These are phyloP conservation scores for Cyamopsis tetragonoloba DNA, from an alignment of 306 rosid species.

Conservation along the genomic window DNA sequence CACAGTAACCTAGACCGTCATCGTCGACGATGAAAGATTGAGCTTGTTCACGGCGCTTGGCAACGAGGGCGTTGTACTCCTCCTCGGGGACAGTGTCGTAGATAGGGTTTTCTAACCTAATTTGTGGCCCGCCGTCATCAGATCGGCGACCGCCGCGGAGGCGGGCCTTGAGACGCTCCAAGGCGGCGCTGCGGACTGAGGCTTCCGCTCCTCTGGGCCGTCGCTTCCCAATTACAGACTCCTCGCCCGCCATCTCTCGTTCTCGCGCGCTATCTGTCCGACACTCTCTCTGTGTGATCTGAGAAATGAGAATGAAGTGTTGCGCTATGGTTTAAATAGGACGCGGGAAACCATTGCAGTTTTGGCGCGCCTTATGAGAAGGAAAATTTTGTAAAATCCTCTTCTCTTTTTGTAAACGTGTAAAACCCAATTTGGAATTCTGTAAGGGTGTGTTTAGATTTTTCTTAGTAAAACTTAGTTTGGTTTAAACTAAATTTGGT, in stretches of 20 bases:
- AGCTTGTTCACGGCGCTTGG: slow-evolving; percentile 77
- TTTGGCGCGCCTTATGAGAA: no score
- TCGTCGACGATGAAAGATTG: slow-evolving; percentile 73
- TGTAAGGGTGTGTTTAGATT: no score
- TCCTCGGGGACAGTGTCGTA: slow-evolving; percentile 74
- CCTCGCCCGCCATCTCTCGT: slow-evolving; percentile 61
- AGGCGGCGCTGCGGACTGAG: slow-evolving; percentile 50
- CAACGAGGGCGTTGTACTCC: slow-evolving; percentile 77
- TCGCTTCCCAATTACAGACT: slow-evolving; percentile 41
- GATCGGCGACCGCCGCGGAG: slow-evolving; percentile 63
- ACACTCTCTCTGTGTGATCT: background rate
- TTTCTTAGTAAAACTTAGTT: no score
- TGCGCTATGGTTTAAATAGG: background rate
- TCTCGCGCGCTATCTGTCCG: background rate
- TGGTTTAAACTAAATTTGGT: no score
- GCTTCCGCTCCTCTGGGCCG: slow-evolving; percentile 58
- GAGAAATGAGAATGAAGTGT: no score
- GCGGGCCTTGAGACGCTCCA: slow-evolving; percentile 72
- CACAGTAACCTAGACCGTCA: slow-evolving; percentile 79
- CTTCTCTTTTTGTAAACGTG: no score
- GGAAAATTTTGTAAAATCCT: no score
- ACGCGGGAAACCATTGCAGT: slow-evolving; percentile 43
- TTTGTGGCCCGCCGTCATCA: slow-evolving; percentile 48
- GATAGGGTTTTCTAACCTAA: slow-evolving; percentile 72
- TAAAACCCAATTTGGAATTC: no score